phyloP scores from a whole-genome alignment of 495 filamentous ascomycete genomes.

The Monascus purpureus region DNA sequence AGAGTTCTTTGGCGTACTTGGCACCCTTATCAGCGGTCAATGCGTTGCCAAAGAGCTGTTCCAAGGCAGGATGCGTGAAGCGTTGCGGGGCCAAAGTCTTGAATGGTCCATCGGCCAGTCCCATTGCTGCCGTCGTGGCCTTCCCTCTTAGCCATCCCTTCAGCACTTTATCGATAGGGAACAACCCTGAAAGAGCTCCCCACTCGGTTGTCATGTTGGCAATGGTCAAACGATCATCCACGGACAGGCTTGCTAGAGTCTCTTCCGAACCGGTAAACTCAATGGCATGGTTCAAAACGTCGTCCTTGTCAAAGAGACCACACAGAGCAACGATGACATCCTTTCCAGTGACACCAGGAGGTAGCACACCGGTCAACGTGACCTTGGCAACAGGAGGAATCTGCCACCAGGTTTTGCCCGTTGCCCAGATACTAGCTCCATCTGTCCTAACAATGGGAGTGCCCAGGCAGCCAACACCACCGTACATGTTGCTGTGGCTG shows the following conservation, averaged over 20 bases:
- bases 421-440: conserved; percentile 78
- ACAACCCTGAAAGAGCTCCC: conserved; percentile 71
- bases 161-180: conserved; percentile 68
- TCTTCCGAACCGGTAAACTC: conserved; percentile 75
- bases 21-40: conserved; percentile 63
- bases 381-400: conserved; percentile 75
- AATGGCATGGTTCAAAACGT: conserved; percentile 85
- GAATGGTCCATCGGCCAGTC: conserved; percentile 23
- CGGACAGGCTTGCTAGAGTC: conserved; percentile 57
- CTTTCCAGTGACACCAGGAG: conserved; percentile 78
- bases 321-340: conserved; percentile 90
- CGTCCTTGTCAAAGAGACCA: conserved; percentile 74
- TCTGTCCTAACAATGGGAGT: conserved; percentile 82
- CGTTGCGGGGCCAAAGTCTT: conserved; percentile 28
- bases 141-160: conserved; percentile 65
- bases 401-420: conserved; percentile 77
- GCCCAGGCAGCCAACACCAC: conserved; percentile 64
- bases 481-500: conserved; percentile 81
- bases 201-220: conserved; percentile 96
- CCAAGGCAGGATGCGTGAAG: conserved; percentile 56
- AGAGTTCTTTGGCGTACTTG: conserved; percentile 69
- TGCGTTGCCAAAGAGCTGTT: conserved; percentile 53
- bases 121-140: conserved; percentile 53
- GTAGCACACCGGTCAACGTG: conserved; percentile 60
- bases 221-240: conserved; percentile 74